phyloP scores from a whole-genome alignment of 2,329 filamentous ascomycete genomes.

The Fusarium guadeloupense region DNA sequence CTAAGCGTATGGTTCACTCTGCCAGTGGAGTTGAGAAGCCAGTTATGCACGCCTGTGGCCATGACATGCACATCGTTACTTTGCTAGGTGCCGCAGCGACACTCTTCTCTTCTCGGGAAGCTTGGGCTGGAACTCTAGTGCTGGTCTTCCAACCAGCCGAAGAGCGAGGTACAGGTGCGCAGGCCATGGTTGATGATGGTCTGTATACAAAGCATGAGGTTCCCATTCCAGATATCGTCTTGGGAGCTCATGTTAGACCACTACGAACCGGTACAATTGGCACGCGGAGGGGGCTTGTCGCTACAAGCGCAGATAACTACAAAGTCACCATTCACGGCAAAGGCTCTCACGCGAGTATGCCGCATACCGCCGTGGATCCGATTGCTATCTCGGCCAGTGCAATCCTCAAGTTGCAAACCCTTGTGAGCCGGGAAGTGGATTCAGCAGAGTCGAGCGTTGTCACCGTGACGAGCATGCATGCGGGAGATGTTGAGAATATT shows the following conservation, averaged over 20 bases:
- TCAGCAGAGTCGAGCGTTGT: conserved; percentile 54
- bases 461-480: conserved; percentile 54
- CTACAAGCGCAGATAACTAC: conserved; percentile 41
- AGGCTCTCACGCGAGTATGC: conserved; percentile 39
- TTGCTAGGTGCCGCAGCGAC: conserved; percentile 65
- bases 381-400: conserved; percentile 17
- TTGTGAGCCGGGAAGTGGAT: conserved; percentile 46
- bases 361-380: conserved; percentile 9
- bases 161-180: conserved; percentile 69
- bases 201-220: conserved; percentile 41
- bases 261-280: conserved; percentile 47
- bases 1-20: neutral
- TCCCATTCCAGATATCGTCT: conserved; percentile 47
- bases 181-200: conserved; percentile 51
- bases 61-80: conserved; percentile 70
- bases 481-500: conserved; percentile 55
- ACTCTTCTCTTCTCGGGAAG: conserved; percentile 53
- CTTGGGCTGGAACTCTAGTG: conserved; percentile 71
- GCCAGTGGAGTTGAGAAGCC: conserved; percentile 48
- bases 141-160: conserved; percentile 74
- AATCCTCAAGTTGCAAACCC: conserved; percentile 38
- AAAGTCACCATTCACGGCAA: conserved; percentile 48
- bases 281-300: conserved; percentile 39
- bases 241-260: conserved; percentile 50
- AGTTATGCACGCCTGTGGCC: conserved; percentile 75